phyloP scores from a whole-genome alignment of 2,329 filamentous ascomycete species.

The Xylaria sp. region DNA sequence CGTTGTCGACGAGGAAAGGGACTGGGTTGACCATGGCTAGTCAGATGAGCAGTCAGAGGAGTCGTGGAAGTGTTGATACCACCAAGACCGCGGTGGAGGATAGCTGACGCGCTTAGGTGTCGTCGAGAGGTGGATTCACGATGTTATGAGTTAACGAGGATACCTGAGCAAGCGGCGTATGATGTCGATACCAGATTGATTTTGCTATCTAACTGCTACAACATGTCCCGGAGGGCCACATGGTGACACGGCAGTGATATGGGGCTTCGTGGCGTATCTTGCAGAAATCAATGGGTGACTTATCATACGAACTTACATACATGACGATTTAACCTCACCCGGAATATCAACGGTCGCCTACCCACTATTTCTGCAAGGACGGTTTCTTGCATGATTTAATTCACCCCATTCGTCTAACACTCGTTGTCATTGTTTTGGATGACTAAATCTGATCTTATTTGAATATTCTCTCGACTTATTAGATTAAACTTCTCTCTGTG shows the following conservation, averaged over 20 bases:
- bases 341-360: too few species aligned
- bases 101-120: background rate
- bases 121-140: background rate
- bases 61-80: slow-evolving; percentile 36
- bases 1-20: slow-evolving; percentile 62
- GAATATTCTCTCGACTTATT: background rate
- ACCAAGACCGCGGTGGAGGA: background rate
- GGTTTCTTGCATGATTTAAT: too few species aligned
- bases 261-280: background rate
- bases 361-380: too few species aligned
- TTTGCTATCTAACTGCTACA: background rate
- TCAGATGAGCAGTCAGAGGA: slow-evolving; percentile 53
- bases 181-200: background rate
- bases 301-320: too few species aligned
- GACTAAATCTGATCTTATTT: too few species aligned
- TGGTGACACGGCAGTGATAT: background rate
- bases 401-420: too few species aligned
- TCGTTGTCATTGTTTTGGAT: too few species aligned
- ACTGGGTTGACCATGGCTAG: slow-evolving; percentile 62
- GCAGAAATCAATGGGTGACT: background rate
- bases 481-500: background rate
- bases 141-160: slow-evolving; percentile 1
- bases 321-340: too few species aligned
- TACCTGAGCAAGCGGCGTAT: background rate
- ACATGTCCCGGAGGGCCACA: background rate